Percentiles rank a stretch among this genome's conserved stretches.
phyloP scores from a whole-genome alignment of 176 grass and related monocot genomes.

The Thinopyrum elongatum region DNA sequence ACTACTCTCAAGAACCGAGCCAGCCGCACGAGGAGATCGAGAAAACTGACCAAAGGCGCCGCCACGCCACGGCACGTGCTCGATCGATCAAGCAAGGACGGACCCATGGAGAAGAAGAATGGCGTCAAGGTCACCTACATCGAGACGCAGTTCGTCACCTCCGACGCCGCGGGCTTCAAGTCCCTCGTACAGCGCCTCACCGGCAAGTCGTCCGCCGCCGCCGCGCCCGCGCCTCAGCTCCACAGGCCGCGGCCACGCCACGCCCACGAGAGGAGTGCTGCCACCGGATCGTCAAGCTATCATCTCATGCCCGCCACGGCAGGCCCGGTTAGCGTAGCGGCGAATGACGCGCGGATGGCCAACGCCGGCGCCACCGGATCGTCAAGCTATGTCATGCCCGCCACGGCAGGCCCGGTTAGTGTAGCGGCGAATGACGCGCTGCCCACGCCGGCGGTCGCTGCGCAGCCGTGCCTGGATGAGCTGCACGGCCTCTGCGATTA shows the following conservation, averaged over 20 bases:
- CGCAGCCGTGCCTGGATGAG: neutral
- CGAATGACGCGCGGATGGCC: neutral
- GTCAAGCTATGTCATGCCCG: neutral
- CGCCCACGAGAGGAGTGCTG: neutral
- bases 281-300: neutral
- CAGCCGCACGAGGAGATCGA: neutral
- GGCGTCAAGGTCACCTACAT: conserved; percentile 51
- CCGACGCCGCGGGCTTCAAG: conserved; percentile 43
- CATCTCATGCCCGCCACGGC: neutral
- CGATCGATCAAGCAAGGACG: neutral
- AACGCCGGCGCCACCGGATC: no score
- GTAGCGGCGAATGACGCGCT: no score
- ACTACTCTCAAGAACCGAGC: no score
- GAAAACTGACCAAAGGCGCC: no score
- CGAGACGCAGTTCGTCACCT: conserved; percentile 53
- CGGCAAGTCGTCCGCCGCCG: neutral
- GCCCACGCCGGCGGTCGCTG: no score
- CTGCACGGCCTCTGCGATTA: neutral
- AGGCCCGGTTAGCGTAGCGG: no score
- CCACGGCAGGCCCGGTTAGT: no score
- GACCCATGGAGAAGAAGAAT: neutral
- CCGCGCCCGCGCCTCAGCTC: neutral
- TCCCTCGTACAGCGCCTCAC: conserved; percentile 59
- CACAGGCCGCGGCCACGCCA: neutral
- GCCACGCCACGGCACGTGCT: neutral